Conservation (phyloP, 1,139 yeast species). For the Scheffersomyces stambukii region DNA sequence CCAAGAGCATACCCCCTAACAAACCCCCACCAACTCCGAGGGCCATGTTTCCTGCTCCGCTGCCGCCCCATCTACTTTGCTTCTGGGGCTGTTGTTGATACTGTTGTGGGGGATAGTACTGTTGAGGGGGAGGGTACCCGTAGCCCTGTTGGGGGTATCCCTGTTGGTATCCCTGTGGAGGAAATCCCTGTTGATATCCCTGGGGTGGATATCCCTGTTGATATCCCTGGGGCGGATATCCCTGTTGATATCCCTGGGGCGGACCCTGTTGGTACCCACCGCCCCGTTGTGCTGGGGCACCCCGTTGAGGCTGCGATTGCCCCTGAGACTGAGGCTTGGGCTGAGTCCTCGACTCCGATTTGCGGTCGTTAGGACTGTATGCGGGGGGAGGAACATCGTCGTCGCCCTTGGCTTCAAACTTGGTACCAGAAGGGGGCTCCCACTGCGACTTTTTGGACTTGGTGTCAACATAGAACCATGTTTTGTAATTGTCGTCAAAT, state of each 20-base stretch:
- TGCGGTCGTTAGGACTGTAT: conserved; percentile 16
- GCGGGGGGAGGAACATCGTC: conserved; percentile 33
- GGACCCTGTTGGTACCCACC: conserved; percentile 8
- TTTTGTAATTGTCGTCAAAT: conserved; percentile 74
- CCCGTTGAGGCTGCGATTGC: conserved; percentile 10
- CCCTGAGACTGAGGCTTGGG: conserved; percentile 13
- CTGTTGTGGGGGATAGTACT: conserved; percentile 12
- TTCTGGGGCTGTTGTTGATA: conserved; percentile 15
- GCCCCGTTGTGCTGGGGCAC: conserved; percentile 9
- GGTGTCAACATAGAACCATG: conserved; percentile 74
- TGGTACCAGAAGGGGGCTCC: conserved; percentile 75
- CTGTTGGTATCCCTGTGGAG: conserved; percentile 17
- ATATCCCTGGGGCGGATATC: conserved; percentile 16
- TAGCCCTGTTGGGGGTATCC: conserved; percentile 14
- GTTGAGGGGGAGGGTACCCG: conserved; percentile 13
- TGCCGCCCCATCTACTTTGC: conserved; percentile 12
- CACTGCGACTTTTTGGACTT: conserved; percentile 79
- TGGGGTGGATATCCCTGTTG: conserved; percentile 13
- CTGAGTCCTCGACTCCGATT: conserved; percentile 12
- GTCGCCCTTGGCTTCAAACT: conserved; percentile 20
- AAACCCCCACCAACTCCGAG: conserved; percentile 81
- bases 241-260: conserved; percentile 17
- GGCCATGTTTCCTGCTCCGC: conserved; percentile 44
- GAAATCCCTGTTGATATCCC: conserved; percentile 15
- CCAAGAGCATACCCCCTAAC: conserved; percentile 65